Evolutionary conservation across 257 asterid species (phyloP).

Genomic region (Gentiana macrophylla): DNA sequence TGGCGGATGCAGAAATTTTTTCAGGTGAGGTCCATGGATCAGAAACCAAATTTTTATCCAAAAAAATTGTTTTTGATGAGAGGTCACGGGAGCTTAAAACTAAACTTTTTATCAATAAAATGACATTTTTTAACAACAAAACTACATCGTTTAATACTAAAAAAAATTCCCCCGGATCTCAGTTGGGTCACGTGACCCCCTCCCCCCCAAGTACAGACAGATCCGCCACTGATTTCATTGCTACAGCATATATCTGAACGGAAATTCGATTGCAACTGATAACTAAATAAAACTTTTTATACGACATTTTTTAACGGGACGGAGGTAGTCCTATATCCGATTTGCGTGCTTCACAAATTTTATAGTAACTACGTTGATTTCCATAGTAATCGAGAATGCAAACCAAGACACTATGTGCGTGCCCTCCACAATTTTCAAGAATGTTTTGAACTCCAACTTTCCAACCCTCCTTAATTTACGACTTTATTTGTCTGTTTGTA

Average conservation of each 20-base stretch:
- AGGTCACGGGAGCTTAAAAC: too few species aligned
- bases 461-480: slow-evolving; percentile 7
- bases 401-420: slow-evolving; percentile 19
- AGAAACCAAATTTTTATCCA: neutral
- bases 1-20: neutral
- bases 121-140: too few species aligned
- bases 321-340: slow-evolving; percentile 1
- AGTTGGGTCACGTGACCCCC: too few species aligned
- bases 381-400: slow-evolving; percentile 15
- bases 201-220: too few species aligned
- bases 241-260: neutral
- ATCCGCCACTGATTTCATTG: too few species aligned
- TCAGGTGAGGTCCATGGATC: neutral
- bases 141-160: too few species aligned
- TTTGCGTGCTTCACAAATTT: slow-evolving; percentile 7
- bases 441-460: slow-evolving; percentile 38
- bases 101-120: too few species aligned
- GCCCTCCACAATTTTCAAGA: slow-evolving; percentile 55
- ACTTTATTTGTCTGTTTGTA: slow-evolving; percentile 28
- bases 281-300: neutral
- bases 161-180: too few species aligned
- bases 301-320: neutral
- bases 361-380: slow-evolving; percentile 10
- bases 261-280: neutral
- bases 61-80: neutral